A percentile compares a stretch with the other conserved stretches of the same genome.
Evolutionary conservation across 106 monocot genomes (phyloP).

Genomic region (Dioscorea zingiberensis): DNA sequence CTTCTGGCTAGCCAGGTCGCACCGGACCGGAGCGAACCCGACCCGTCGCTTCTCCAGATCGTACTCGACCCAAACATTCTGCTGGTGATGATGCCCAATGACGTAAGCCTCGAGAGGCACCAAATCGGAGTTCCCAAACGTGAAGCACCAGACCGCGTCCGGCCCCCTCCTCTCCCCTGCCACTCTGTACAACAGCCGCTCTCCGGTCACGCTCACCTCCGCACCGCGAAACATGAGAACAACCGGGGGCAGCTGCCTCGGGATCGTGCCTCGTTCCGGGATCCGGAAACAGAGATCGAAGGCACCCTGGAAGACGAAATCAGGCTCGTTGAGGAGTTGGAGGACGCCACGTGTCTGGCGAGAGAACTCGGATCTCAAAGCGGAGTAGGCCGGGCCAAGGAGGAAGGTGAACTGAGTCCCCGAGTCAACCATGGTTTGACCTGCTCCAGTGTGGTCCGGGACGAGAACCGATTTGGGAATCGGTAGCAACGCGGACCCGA

Average conservation of each 20-base stretch:
- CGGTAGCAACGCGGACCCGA: conserved; percentile 38
- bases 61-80: conserved; percentile 96
- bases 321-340: conserved; percentile 42
- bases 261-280: conserved; percentile 5
- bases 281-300: conserved; percentile 71
- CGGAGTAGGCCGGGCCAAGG: conserved; percentile 66
- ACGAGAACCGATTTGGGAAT: conserved; percentile 68
- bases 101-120: conserved; percentile 77
- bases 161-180: conserved; percentile 40
- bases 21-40: conserved; percentile 78
- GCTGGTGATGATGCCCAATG: conserved; percentile 95
- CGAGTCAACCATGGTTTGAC: conserved; percentile 95
- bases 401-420: conserved; percentile 92
- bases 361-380: conserved; percentile 51
- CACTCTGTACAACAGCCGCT: conserved; percentile 60
- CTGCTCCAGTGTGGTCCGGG: conserved; percentile 95
- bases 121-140: conserved; percentile 93
- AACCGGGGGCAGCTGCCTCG: conserved; percentile 40
- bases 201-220: conserved; percentile 58
- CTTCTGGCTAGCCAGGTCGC: conserved; percentile 66
- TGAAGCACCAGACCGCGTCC: conserved; percentile 70
- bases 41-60: conserved; percentile 65
- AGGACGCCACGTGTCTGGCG: conserved; percentile 48
- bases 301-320: conserved; percentile 79
- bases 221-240: conserved; percentile 55